Conservation (phyloP, 768 basidiomycete genomes). For the Leccinum variicolor region DNA sequence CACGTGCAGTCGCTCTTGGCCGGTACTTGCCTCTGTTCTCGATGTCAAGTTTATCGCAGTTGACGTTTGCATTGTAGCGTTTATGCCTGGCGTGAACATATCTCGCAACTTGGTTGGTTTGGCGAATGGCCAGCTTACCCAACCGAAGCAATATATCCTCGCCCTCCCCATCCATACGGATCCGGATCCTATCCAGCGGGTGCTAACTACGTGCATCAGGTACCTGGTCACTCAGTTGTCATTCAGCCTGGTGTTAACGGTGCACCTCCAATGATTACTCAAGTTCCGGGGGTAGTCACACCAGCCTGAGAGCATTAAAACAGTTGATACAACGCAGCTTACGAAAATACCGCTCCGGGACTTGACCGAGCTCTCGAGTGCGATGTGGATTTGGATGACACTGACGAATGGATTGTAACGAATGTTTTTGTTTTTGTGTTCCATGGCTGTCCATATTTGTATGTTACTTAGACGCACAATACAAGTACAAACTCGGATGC, state of each 20-base stretch:
- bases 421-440: conserved; percentile 7
- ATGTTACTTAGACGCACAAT: conserved; percentile 12
- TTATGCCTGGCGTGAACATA: conserved; percentile 34
- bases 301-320: conserved; percentile 12
- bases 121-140: conserved; percentile 64
- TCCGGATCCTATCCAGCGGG: conserved; percentile 34
- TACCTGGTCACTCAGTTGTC: conserved; percentile 60
- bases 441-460: conserved; percentile 3
- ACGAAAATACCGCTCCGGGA: not conserved
- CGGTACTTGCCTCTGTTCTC: conserved; percentile 17
- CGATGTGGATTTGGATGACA: conserved; percentile 1
- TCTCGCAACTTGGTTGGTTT: conserved; percentile 72
- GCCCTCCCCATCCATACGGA: conserved; percentile 30
- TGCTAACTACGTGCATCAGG: conserved; percentile 43
- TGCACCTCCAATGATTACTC: conserved; percentile 56
- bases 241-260: conserved; percentile 67
- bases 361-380: not conserved
- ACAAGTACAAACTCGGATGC: conserved; percentile 15
- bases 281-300: conserved; percentile 42
- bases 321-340: not conserved
- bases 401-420: conserved; percentile 8
- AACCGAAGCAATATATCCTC: conserved; percentile 22
- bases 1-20: conserved; percentile 31
- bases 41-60: not conserved
- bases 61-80: conserved; percentile 9